Evolutionary conservation across 2,329 filamentous ascomycete species (phyloP), one percentile per base, ranked within the genome.

Genomic region (Trichoderma polysporum): DNA sequence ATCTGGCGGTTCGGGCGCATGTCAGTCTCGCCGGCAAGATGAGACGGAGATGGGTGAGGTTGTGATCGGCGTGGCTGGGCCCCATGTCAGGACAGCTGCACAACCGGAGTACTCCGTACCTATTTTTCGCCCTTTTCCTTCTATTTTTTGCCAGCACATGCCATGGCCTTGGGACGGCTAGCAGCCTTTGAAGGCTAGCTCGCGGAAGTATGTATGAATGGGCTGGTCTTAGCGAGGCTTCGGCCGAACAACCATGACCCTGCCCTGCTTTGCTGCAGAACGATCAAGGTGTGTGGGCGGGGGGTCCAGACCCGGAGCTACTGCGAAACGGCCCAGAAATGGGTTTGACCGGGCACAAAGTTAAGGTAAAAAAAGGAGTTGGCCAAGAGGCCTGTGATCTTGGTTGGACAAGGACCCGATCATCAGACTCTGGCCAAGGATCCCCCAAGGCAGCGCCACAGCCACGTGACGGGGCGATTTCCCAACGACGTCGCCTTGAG

Each of bases 61-160:
- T 57, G 59, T 57, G 66, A 67, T 67, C 59, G 66, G 66, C 66
- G 52, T 22, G 39, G 29, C 45, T 61, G 29, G 41, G 35, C 37
- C 59, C 59, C 66, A 67, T 67, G 60, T 25, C 60, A 53, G 27
- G 27, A 29, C 60, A 19, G 41, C 57, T 27, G 47, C 50, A 53
- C 50, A 33, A 8, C 19, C 50, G 59, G 59, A 62, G 47, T 39
- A 62, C 33, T 62, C 59, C 59, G 59, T 62, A 50, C 39, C 59
- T 53, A 31, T 47, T 35, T 37, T 47, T 50, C n/a, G 25, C n/a
- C 22, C n/a, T 49, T 58, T 25, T 50, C 5, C 6, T 35, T 37
- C 22, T 59, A 35, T 49, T 52, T 31, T 54, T 13, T 49, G 47
- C 35, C 33, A 53, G 59, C 31, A 27, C 31, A 39, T 53, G 22